phyloP scores from a whole-genome alignment of 169 alveolate species.

The Plasmodium gonderi region DNA sequence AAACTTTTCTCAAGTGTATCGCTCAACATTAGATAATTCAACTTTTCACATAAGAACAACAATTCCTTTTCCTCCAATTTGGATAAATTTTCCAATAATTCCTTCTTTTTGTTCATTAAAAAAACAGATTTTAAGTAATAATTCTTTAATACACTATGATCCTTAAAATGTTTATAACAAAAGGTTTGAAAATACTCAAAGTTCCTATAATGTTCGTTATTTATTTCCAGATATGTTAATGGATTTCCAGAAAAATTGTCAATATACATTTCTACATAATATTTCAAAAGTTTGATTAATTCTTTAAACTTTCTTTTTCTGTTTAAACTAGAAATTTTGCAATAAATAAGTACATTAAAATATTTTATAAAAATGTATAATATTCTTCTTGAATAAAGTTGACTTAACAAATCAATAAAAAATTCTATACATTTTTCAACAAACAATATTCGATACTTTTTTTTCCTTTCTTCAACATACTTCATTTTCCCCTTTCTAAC shows the following conservation, averaged over 20 bases:
- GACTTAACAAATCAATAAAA: constrained; percentile 70
- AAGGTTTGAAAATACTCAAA: constrained; percentile 62
- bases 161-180: constrained; percentile 66
- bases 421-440: constrained; percentile 69
- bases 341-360: constrained; percentile 67
- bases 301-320: constrained; percentile 57
- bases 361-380: constrained; percentile 46
- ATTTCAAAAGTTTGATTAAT: constrained; percentile 32
- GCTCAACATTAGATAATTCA: constrained; percentile 33
- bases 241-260: constrained; percentile 66
- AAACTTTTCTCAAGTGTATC: too few species aligned
- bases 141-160: constrained; percentile 33
- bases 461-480: not conserved
- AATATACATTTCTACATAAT: constrained; percentile 71
- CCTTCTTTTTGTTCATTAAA: constrained; percentile 67
- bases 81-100: constrained; percentile 22
- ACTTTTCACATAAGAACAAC: constrained; percentile 41
- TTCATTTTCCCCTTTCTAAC: not conserved
- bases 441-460: constrained; percentile 32
- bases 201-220: constrained; percentile 63
- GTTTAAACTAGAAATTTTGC: constrained; percentile 58
- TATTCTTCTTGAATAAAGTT: constrained; percentile 67
- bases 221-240: constrained; percentile 50
- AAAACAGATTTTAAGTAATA: constrained; percentile 70
- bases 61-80: constrained; percentile 37